phyloP scores from a whole-genome alignment of 805 yeast species.

The Cyberlindnera xishuangbannaensis region DNA sequence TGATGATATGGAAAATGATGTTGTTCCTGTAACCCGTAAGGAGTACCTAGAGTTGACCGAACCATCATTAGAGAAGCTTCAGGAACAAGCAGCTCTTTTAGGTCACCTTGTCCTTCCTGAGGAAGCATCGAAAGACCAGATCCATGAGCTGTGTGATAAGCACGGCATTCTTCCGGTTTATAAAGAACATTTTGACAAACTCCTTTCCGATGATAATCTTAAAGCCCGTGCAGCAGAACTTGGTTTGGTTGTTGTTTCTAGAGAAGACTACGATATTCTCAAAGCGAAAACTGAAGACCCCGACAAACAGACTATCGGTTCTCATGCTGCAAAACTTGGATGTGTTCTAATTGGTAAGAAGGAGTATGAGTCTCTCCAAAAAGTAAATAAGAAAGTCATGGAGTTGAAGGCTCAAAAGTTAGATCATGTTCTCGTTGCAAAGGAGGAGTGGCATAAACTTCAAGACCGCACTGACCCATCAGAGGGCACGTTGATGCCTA shows the following conservation, averaged over 20 bases:
- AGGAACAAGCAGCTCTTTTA: conserved; percentile 3
- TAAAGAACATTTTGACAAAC: not conserved
- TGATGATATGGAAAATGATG: conserved; percentile 26
- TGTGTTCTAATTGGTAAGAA: conserved; percentile 18
- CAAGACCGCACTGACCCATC: not conserved
- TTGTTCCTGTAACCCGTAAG: conserved; percentile 10
- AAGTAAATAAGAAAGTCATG: conserved; percentile 26
- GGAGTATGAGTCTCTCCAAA: conserved; percentile 22
- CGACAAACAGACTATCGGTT: conserved; percentile 15
- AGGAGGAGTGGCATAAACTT: conserved; percentile 13
- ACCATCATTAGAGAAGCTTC: conserved; percentile 13
- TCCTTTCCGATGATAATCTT: conserved; percentile 9
- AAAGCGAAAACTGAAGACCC: conserved; percentile 22
- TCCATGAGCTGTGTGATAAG: not conserved
- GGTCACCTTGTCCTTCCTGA: conserved; percentile 8
- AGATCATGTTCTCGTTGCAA: conserved; percentile 26
- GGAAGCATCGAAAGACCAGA: not conserved
- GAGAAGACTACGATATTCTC: conserved; percentile 21
- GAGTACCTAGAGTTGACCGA: conserved; percentile 8
- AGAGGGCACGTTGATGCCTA: not conserved
- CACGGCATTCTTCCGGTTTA: not conserved
- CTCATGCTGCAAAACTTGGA: conserved; percentile 18
- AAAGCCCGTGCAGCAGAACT: conserved; percentile 7
- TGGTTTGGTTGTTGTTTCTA: conserved; percentile 10
- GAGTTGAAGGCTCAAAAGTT: conserved; percentile 25